Evolutionary conservation across 2,329 filamentous ascomycete species (phyloP).

Genomic region (Byssoonygena ceratinophila): DNA sequence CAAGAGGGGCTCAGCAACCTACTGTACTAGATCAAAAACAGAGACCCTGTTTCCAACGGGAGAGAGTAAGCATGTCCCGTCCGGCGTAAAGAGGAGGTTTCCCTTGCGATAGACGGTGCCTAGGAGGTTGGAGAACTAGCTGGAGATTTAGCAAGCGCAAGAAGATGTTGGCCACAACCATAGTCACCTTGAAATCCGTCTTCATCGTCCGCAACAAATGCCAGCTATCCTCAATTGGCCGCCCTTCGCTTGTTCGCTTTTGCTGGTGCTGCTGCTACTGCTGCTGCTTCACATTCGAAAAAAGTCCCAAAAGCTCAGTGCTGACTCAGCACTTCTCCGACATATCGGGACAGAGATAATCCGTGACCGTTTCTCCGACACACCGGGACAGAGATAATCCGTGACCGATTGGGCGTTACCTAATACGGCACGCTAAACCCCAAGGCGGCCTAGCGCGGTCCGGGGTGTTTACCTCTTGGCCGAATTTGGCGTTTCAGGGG

Average conservation of each 20-base stretch:
- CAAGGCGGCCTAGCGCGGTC: slow-evolving; percentile 24
- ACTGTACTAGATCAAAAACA: slow-evolving; percentile 95
- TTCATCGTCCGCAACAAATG: slow-evolving; percentile 56
- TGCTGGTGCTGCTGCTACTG: background rate
- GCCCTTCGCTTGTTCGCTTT: background rate
- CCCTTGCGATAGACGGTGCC: slow-evolving; percentile 98
- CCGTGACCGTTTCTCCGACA: slow-evolving; percentile 18
- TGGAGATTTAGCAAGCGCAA: slow-evolving; percentile 21
- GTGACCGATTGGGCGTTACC: no score
- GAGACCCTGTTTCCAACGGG: slow-evolving; percentile 94
- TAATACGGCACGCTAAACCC: slow-evolving; percentile 19
- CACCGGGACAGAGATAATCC: slow-evolving; percentile 21
- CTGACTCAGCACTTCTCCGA: slow-evolving; percentile 3
- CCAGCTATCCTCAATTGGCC: background rate
- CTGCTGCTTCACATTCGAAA: slow-evolving; percentile 6
- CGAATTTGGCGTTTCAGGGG: slow-evolving; percentile 26
- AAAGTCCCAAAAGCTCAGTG: slow-evolving; percentile 3
- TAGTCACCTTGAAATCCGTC: slow-evolving; percentile 89
- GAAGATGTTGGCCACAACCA: background rate
- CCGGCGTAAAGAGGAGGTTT: slow-evolving; percentile 90
- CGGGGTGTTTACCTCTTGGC: slow-evolving; percentile 21
- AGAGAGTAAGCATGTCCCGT: slow-evolving; percentile 90
- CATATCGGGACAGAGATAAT: slow-evolving; percentile 19
- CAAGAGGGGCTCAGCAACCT: slow-evolving; percentile 28
- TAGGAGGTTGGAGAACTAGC: slow-evolving; percentile 90